These are phyloP conservation scores for Fistulinella prunicolor DNA, from an alignment of 768 basidiomycete genomes.

Conservation along the genomic window DNA sequence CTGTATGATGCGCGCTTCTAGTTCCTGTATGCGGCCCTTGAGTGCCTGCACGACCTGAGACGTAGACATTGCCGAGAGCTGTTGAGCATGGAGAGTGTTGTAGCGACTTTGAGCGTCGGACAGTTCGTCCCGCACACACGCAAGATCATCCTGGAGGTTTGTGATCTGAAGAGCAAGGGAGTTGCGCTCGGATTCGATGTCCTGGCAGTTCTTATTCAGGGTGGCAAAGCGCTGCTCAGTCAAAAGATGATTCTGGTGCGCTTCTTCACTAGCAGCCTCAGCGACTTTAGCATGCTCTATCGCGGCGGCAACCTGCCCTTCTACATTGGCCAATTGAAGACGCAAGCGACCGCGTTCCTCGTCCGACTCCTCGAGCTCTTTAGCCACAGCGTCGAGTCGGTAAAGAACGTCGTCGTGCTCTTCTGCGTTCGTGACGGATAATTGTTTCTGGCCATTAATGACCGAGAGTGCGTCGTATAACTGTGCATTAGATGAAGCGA, in stretches of 20 bases:
- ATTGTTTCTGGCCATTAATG: slow-evolving; percentile 20
- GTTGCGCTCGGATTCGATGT: slow-evolving; percentile 63
- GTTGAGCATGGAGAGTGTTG: slow-evolving; percentile 59
- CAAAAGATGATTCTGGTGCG: slow-evolving; percentile 27
- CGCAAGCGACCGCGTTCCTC: slow-evolving; percentile 16
- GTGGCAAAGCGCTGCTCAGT: slow-evolving; percentile 42
- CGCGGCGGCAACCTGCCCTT: slow-evolving; percentile 31
- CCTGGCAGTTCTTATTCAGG: slow-evolving; percentile 47
- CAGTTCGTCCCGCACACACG: slow-evolving; percentile 50
- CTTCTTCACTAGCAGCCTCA: slow-evolving; percentile 37
- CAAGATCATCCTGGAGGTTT: slow-evolving; percentile 61
- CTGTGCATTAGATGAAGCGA: slow-evolving; percentile 17
- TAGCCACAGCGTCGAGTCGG: slow-evolving; percentile 32
- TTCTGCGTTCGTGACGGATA: slow-evolving; percentile 13
- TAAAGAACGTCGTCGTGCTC: slow-evolving; percentile 27
- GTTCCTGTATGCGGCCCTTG: slow-evolving; percentile 63
- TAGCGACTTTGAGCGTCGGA: slow-evolving; percentile 58
- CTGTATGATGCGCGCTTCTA: slow-evolving; percentile 61
- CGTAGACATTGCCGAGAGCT: slow-evolving; percentile 60
- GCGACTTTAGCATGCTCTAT: slow-evolving; percentile 31
- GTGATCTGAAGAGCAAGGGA: slow-evolving; percentile 61
- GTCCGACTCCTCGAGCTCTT: slow-evolving; percentile 36
- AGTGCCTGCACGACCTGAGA: slow-evolving; percentile 53
- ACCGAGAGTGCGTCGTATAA: slow-evolving; percentile 14
- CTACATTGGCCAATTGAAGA: slow-evolving; percentile 37